Evolutionary conservation across 2,329 filamentous ascomycete species (phyloP), one percentile per base, ranked within the genome.

Genomic region (Didymella exigua): DNA sequence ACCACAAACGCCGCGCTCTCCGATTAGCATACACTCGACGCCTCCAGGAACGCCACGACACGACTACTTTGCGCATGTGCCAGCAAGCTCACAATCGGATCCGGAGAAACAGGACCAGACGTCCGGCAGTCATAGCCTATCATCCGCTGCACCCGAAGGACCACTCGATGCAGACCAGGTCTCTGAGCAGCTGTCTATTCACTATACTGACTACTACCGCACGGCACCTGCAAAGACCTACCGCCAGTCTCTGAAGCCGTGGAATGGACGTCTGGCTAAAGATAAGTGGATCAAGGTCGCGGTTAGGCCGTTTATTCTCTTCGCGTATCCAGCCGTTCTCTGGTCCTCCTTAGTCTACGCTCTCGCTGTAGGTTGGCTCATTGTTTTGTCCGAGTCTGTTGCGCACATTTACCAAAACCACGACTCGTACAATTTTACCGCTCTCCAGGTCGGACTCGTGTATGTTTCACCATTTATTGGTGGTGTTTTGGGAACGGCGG

Each of bases 331-430:
- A 0, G 85, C 90, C 0, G 89, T 98, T 1, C 82, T 97, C 8
- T 98, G 93, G 93, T 93, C 90, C 5, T 80, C 91, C 0, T 80
- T 89, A 0, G 86, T 96, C 4, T 98, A 98, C 72, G 81, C 92
- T 0, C 88, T 95, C 65, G 95, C 92, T 0, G 85, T 98, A 6
- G 93, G 93, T 31, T 98, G 93, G 95, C 82, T 98, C 24, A 97
- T 98, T 62, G 92, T 98, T 37, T 84, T 98, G 1, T 96, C 92
- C 0, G 93, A 98, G 75, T 89, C 89, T 0, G 86, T 98, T 2
- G 84, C 91, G 0, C 82, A 89, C 54, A 89, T 98, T 57, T 98
- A 91, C 74, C 85, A 89, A 31, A 80, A 86, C 49, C 78, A 80
- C 0, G 78, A 83, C 0, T 81, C 81, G 0, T 98, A 98, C 78